Evolutionary conservation across 2,329 filamentous ascomycete species (phyloP), one percentile per base, ranked within the genome.

Genomic region (Penicillium sp.): DNA sequence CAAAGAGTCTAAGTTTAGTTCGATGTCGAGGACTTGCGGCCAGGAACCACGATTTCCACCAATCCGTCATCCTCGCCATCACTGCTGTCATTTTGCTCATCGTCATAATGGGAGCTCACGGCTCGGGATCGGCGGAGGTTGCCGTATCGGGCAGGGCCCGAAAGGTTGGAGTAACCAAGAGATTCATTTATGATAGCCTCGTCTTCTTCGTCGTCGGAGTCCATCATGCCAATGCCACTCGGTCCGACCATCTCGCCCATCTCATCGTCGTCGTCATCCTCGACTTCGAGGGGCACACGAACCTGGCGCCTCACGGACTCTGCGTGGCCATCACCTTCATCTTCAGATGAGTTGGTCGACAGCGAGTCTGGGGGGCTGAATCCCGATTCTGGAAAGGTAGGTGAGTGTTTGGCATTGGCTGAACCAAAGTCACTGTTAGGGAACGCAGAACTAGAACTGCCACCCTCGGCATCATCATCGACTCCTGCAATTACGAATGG

Each of bases 81-180:
- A 47, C 74, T 77, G 57, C 73, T 74, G 59, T 79, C 74, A 35
- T 76, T 73, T n/a, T 80, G 78, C 16, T 74, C 72, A 18, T 73
- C 68, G 9, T 70, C 71, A 32, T 70, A 72, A 22, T 72, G 67
- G 22, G 72, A 73, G 32, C 63, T 65, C 11, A 66, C 61, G 39
- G 64, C 58, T 46, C 66, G 69, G 45, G 69, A 65, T 57, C 63
- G 65, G 43, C 61, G 74, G 76, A 49, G 80, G 75, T 68, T 86
- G 40, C 67, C 66, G 53, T 74, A 75, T 49, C 71, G 65, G 13
- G 57, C 66, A 10, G 69, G 60, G 2, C 65, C 85, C 11, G 85
- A 82, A 75, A 88, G 84, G 61, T 84, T 85, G 63, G 88, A 88
- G 56, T 89, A 87, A 14, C 85, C 86, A 74, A 89, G 84, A 64